Evolutionary conservation across 768 basidiomycete species (phyloP).

Genomic region (Tricholoma saponaceum): DNA sequence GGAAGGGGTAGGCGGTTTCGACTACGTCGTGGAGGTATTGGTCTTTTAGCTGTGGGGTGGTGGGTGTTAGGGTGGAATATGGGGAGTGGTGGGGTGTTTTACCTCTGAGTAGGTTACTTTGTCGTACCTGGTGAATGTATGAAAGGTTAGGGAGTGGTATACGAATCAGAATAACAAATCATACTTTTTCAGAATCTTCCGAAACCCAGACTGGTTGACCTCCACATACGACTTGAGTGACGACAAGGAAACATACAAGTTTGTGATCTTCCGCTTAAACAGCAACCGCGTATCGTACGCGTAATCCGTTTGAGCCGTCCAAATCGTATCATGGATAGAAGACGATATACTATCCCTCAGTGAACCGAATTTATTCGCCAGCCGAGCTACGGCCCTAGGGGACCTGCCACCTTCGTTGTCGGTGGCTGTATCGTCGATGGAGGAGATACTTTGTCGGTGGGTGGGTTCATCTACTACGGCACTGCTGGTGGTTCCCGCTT

Average conservation of each 20-base stretch:
- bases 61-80: neutral
- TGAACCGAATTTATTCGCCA: conserved; percentile 47
- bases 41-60: conserved; percentile 57
- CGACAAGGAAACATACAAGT: conserved; percentile 71
- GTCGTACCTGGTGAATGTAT: conserved; percentile 69
- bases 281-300: conserved; percentile 80
- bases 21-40: conserved; percentile 71
- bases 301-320: conserved; percentile 76
- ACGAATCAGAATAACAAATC: conserved; percentile 17
- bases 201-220: conserved; percentile 88
- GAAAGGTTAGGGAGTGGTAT: neutral
- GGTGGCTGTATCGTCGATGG: conserved; percentile 31
- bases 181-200: conserved; percentile 94
- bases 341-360: conserved; percentile 51
- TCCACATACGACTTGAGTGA: conserved; percentile 85
- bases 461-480: conserved; percentile 1
- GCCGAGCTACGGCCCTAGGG: conserved; percentile 22
- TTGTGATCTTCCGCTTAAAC: conserved; percentile 87
- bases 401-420: conserved; percentile 6
- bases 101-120: conserved; percentile 81
- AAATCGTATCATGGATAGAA: conserved; percentile 49
- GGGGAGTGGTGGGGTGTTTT: conserved; percentile 3
- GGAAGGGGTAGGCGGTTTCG: conserved; percentile 67
- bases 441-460: conserved; percentile 46
- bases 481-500: neutral